Conservation (phyloP, 1,139 yeast species). For the Pneumocystis wakefieldiae region DNA sequence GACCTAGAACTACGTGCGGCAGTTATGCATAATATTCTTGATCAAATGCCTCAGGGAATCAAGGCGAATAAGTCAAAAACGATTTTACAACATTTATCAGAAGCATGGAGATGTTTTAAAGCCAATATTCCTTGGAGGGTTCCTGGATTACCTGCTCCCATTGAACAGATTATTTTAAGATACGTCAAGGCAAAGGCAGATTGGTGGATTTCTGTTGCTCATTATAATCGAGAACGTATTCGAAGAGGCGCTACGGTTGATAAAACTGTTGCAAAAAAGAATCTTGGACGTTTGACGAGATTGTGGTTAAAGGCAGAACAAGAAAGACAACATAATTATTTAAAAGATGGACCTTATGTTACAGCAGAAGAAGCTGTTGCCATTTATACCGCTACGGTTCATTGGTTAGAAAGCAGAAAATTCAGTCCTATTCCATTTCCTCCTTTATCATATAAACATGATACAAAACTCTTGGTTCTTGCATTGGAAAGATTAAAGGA, state of each 20-base stretch:
- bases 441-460: slow-evolving; percentile 81
- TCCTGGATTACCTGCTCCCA: slow-evolving; percentile 87
- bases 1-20: slow-evolving; percentile 88
- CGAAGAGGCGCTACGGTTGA: slow-evolving; percentile 81
- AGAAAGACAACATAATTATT: slow-evolving; percentile 65
- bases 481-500: slow-evolving; percentile 85
- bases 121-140: slow-evolving; percentile 98
- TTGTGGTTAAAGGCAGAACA: slow-evolving; percentile 89
- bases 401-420: slow-evolving; percentile 78
- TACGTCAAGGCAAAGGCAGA: slow-evolving; percentile 93
- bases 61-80: slow-evolving; percentile 78
- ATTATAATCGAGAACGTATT: slow-evolving; percentile 78
- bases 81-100: slow-evolving; percentile 82
- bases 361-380: slow-evolving; percentile 80
- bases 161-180: slow-evolving; percentile 69
- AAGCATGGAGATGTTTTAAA: slow-evolving; percentile 99
- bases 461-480: slow-evolving; percentile 71
- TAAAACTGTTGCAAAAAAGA: slow-evolving; percentile 84
- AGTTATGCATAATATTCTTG: slow-evolving; percentile 88
- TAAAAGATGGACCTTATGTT: slow-evolving; percentile 77
- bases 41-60: slow-evolving; percentile 92
- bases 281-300: slow-evolving; percentile 78
- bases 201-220: slow-evolving; percentile 91
- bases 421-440: slow-evolving; percentile 90
- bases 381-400: slow-evolving; percentile 72